phyloP scores from a whole-genome alignment of 176 grass and related monocot genomes.

The Chloris gayana region DNA sequence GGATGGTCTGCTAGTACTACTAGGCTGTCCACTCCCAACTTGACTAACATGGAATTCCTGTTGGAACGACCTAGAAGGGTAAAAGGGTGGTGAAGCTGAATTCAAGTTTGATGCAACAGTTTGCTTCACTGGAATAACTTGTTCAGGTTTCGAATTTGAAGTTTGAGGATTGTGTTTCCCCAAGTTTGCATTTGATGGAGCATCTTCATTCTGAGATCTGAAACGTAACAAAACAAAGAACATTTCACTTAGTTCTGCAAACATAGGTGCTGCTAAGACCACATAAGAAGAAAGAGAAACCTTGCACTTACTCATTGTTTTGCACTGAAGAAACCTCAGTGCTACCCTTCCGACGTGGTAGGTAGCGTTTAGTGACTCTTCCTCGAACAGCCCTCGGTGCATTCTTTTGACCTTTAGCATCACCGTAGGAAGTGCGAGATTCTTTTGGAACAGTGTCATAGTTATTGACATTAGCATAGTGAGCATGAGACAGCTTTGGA shows the following conservation, averaged over 20 bases:
- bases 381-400: slow-evolving; percentile 52
- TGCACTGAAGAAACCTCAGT: slow-evolving; percentile 50
- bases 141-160: slow-evolving; percentile 44
- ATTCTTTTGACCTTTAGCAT: slow-evolving; percentile 56
- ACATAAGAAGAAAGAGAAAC: slow-evolving; percentile 36
- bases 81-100: slow-evolving; percentile 88
- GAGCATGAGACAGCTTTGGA: slow-evolving; percentile 39
- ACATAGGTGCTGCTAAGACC: background rate
- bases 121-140: slow-evolving; percentile 54
- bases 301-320: slow-evolving; percentile 62
- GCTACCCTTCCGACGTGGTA: slow-evolving; percentile 54
- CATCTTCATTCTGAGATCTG: slow-evolving; percentile 48
- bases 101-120: slow-evolving; percentile 76
- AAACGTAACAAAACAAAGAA: slow-evolving; percentile 26
- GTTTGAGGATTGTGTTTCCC: slow-evolving; percentile 30
- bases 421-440: slow-evolving; percentile 45
- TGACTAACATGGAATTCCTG: slow-evolving; percentile 40
- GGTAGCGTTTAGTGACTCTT: slow-evolving; percentile 75
- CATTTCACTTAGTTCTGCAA: slow-evolving; percentile 21
- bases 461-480: slow-evolving; percentile 48
- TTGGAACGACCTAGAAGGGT: slow-evolving; percentile 57
- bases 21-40: slow-evolving; percentile 45
- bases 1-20: slow-evolving; percentile 40
- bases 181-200: slow-evolving; percentile 39
- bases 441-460: slow-evolving; percentile 44